Percentiles rank a stretch among this genome's conserved stretches.
Conservation (phyloP, 805 yeast species). For the Lipomyces orientalis region DNA sequence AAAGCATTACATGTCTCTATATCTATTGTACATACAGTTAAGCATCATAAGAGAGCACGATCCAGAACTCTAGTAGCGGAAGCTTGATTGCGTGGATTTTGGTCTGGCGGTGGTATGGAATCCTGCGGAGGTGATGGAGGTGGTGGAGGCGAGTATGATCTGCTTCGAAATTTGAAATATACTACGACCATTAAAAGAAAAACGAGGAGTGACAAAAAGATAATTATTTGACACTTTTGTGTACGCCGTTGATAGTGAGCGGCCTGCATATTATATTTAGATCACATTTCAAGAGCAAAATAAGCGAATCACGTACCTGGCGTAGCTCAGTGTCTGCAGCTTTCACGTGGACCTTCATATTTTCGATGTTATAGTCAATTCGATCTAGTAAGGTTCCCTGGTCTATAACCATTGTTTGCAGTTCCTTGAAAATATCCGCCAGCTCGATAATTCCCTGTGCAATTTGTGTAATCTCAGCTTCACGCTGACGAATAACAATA, state of each 20-base stretch:
- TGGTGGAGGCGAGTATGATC: conserved; percentile 13
- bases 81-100: neutral
- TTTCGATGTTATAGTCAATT: conserved; percentile 87
- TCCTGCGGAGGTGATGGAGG: neutral
- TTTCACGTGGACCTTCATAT: conserved; percentile 76
- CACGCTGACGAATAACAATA: conserved; percentile 68
- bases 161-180: conserved; percentile 54
- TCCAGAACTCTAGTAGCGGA: neutral
- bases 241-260: conserved; percentile 83
- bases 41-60: neutral
- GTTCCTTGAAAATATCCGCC: conserved; percentile 88
- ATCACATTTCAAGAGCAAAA: neutral
- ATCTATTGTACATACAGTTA: neutral
- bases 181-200: conserved; percentile 72
- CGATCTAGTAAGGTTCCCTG: conserved; percentile 94
- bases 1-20: neutral
- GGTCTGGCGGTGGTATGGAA: neutral
- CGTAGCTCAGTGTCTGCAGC: conserved; percentile 75
- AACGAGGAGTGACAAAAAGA: conserved; percentile 72
- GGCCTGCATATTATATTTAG: conserved; percentile 56
- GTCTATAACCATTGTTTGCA: conserved; percentile 89
- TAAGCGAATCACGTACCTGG: conserved; percentile 22
- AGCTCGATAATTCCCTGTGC: conserved; percentile 96
- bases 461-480: conserved; percentile 83
- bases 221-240: conserved; percentile 85